Evolutionary conservation across 2,329 filamentous ascomycete genomes (phyloP).

Genomic region (Colletotrichum tropicicola): DNA sequence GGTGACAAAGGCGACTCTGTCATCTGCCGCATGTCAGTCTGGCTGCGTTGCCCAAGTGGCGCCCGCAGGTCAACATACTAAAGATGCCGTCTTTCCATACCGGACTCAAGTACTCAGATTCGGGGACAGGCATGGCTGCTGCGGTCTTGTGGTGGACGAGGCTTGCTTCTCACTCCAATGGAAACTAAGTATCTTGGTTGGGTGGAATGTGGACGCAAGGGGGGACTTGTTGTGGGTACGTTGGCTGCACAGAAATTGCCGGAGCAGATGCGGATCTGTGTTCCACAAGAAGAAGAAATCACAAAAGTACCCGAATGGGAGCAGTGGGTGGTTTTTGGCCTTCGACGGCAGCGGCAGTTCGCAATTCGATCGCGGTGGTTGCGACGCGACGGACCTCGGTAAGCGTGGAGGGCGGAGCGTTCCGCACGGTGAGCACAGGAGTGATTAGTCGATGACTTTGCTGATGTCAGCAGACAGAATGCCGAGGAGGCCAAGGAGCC

Average conservation of each 20-base stretch:
- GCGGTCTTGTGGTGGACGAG: not conserved
- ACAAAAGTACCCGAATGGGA: not conserved
- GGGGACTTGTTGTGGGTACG: not conserved
- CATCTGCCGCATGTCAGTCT: conserved; percentile 58
- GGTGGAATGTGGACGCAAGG: not conserved
- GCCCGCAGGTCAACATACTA: conserved; percentile 57
- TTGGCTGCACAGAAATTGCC: conserved; percentile 1
- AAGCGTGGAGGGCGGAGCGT: conserved; percentile 12
- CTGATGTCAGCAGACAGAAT: conserved; percentile 9
- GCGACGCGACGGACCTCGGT: conserved; percentile 24
- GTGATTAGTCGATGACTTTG: conserved; percentile 16
- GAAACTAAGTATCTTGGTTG: too few relatives aligned
- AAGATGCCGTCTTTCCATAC: conserved; percentile 92
- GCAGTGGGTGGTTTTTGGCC: not conserved
- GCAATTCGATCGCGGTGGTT: conserved; percentile 1
- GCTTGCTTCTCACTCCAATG: too few relatives aligned
- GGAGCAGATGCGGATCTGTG: not conserved
- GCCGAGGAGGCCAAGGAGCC: not conserved
- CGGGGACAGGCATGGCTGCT: conserved; percentile 70
- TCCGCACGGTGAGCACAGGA: not conserved
- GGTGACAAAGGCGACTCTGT: conserved; percentile 93
- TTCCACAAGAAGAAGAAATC: not conserved
- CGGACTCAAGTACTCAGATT: conserved; percentile 80
- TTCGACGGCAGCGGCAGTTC: not conserved
- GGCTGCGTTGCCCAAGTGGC: conserved; percentile 4